These are phyloP conservation scores for Fusarium torreyae DNA, from an alignment of 2,329 filamentous ascomycete species.

Conservation along the genomic window DNA sequence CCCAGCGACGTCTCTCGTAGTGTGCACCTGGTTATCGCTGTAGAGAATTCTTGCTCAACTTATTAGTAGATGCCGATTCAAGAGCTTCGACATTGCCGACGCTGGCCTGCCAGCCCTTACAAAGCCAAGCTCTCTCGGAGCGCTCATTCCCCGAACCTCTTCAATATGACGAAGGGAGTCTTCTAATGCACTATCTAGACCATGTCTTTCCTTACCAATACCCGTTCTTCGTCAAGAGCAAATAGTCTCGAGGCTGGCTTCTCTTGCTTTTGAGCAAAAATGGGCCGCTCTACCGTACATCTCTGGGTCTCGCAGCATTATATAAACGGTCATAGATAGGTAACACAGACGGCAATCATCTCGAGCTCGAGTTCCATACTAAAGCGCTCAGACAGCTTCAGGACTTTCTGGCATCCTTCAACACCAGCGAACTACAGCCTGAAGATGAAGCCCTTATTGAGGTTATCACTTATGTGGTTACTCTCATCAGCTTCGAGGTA, in stretches of 20 bases:
- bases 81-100: no score
- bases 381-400: constrained; percentile 5
- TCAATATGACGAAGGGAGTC: not conserved
- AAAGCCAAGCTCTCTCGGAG: not conserved
- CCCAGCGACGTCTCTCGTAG: not conserved
- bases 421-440: not conserved
- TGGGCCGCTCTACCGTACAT: not conserved
- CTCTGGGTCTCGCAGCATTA: not conserved
- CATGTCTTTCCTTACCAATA: constrained; percentile 1
- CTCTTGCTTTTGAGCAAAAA: constrained; percentile 2
- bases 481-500: constrained; percentile 3
- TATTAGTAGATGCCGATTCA: not conserved
- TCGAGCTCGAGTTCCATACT: constrained; percentile 3
- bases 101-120: not conserved
- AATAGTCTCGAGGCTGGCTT: constrained; percentile 1
- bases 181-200: constrained; percentile 2
- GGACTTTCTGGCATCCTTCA: not conserved
- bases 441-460: not conserved
- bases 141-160: not conserved
- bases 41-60: not conserved
- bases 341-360: not conserved
- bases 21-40: not conserved
- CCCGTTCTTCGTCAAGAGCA: not conserved
- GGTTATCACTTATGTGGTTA: not conserved
- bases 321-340: not conserved